Evolutionary conservation across 306 rosid genomes (phyloP).

Genomic region (Begonia fuchsioides): DNA sequence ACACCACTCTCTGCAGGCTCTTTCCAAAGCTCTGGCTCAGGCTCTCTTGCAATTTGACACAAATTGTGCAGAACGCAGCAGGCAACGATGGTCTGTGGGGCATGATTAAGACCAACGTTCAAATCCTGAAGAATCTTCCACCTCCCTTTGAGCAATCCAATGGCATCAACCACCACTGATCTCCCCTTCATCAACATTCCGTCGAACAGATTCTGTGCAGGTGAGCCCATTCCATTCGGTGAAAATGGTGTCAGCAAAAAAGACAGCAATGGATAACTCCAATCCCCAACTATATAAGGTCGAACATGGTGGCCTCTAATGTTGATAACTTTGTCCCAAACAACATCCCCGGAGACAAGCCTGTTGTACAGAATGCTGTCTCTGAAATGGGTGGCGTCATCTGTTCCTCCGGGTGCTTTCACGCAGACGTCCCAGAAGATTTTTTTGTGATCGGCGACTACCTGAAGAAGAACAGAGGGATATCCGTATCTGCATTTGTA

Average conservation of each 20-base stretch:
- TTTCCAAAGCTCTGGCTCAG: conserved; percentile 77
- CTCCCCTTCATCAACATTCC: conserved; percentile 96
- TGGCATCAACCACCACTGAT: conserved; percentile 70
- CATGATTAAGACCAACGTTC: conserved; percentile 73
- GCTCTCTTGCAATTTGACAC: conserved; percentile 90
- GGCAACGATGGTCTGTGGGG: conserved; percentile 83
- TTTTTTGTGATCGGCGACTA: conserved; percentile 70
- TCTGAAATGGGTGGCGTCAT: conserved; percentile 65
- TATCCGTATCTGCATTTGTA: conserved; percentile 52
- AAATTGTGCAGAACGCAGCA: conserved; percentile 86
- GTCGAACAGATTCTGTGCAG: conserved; percentile 75
- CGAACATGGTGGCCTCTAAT: conserved; percentile 56
- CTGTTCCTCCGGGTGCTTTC: conserved; percentile 65
- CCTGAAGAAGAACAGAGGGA: conserved; percentile 67
- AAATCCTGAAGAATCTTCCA: conserved; percentile 81
- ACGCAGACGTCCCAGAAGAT: conserved; percentile 96
- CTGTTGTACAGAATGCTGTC: conserved; percentile 53
- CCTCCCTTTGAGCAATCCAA: conserved; percentile 80
- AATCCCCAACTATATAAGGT: conserved; percentile 82
- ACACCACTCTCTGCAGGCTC: conserved; percentile 70
- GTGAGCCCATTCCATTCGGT: conserved; percentile 47
- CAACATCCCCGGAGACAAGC: conserved; percentile 53
- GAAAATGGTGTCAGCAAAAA: conserved; percentile 67
- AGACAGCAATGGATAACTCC: conserved; percentile 72
- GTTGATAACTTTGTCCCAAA: conserved; percentile 57